Base-by-base conservation (phyloP, 176 grass and related monocot genomes). In the Echinochloa phyllopogon region DNA sequence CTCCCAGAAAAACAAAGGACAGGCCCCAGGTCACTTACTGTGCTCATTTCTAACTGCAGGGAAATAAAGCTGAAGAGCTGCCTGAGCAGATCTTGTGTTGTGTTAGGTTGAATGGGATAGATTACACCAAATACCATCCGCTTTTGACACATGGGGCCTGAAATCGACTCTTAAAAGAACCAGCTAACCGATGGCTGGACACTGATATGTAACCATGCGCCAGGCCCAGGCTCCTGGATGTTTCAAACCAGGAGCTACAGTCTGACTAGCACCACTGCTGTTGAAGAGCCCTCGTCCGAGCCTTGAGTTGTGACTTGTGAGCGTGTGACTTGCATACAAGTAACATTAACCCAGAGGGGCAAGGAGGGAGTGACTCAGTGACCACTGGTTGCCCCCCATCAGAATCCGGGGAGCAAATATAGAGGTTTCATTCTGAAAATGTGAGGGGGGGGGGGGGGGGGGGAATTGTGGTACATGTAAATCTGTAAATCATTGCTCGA, bases 51-150 rank as follows among this genome's bases (percentile, higher is more conserved):
- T 21, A 25, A 3, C 20, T 65, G 51, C 91, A 99, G 96, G 96
- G 96, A 84, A 96, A 89, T 55, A 99, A 92, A 82, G 57, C 87
- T 37, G 96, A 99, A 87, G 96, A 99, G 77, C 75, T 99, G 29
- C 96, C 94, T 38, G 96, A 99, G 78, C 91, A 96, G 52, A 74
- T 99, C 39, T 86, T 99, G 16, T 99, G 96, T 80, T 99, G 96
- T 51, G 86, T 99, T 67, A 90, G 96, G 83, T 82, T 99, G 90
- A 99, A 99, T 20, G 89, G 88, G 75, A 92, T 99, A 40, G 88
- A 99, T 82, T 92, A 99, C 65, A 83, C 75, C 53, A 90, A 92
- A 69, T 99, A 99, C 84, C 82, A 91, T 27, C 91, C 65, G 14
- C 84, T 99, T 60, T 80, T 85, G 71, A 82, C 89, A 27, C 69